These are phyloP conservation scores for Coprinopsis marcescibilis DNA, from an alignment of 768 basidiomycete species.

Conservation along the genomic window DNA sequence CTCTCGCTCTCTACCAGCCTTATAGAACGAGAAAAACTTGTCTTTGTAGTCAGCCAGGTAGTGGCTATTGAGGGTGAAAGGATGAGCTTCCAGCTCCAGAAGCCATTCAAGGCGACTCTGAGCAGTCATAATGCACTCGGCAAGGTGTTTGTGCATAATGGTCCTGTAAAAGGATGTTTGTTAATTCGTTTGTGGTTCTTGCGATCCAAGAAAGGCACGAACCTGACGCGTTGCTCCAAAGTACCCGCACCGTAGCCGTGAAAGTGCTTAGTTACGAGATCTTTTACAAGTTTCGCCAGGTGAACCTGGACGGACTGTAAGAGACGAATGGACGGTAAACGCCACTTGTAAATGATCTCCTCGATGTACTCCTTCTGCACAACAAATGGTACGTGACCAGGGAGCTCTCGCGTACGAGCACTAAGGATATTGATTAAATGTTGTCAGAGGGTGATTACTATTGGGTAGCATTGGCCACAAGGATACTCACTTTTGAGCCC, in stretches of 20 bases:
- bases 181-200: neutral
- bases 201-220: constrained; percentile 5
- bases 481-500: constrained; percentile 16
- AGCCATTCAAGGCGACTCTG: constrained; percentile 43
- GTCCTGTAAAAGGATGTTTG: constrained; percentile 12
- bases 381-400: constrained; percentile 59
- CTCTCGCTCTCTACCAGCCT: constrained; percentile 30
- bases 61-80: constrained; percentile 47
- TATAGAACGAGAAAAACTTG: constrained; percentile 43
- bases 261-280: constrained; percentile 47
- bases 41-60: constrained; percentile 40
- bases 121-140: constrained; percentile 32
- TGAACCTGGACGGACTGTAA: constrained; percentile 34
- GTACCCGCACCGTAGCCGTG: constrained; percentile 44
- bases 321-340: constrained; percentile 37
- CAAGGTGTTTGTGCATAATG: constrained; percentile 43
- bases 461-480: neutral
- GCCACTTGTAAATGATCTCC: constrained; percentile 42
- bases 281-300: constrained; percentile 33
- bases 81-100: constrained; percentile 40
- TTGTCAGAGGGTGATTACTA: neutral
- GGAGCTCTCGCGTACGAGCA: constrained; percentile 65
- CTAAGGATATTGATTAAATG: constrained; percentile 43
- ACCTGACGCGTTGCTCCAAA: constrained; percentile 43
- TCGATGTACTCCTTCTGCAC: constrained; percentile 49